A percentile compares a stretch with the other conserved stretches of the same genome.
Evolutionary conservation across 2,329 filamentous ascomycete species (phyloP).

Genomic region (Dothideomycetidae sp.): DNA sequence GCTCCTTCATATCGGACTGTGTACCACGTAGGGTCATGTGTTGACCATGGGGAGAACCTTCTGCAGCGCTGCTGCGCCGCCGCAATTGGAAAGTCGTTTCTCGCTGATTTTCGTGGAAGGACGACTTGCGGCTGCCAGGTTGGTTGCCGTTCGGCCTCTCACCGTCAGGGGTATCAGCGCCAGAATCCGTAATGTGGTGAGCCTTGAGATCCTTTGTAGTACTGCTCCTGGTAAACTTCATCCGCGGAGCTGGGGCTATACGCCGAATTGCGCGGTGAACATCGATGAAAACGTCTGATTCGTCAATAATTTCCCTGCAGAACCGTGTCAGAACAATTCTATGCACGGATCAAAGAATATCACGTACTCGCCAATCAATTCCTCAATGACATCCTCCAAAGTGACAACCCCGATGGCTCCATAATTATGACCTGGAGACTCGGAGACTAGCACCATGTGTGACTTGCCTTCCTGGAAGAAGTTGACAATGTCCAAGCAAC

Average conservation of each 20-base stretch:
- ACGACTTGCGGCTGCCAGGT: constrained; percentile 18
- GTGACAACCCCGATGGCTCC: constrained; percentile 90
- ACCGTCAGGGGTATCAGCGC: constrained; percentile 14
- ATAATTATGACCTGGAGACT: constrained; percentile 75
- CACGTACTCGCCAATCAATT: constrained; percentile 92
- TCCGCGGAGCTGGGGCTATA: constrained; percentile 68
- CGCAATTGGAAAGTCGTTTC: constrained; percentile 30
- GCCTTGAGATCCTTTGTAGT: constrained; percentile 14
- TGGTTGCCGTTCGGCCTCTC: constrained; percentile 6
- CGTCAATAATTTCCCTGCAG: constrained; percentile 85
- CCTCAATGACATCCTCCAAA: constrained; percentile 94
- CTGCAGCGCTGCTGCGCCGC: constrained; percentile 30
- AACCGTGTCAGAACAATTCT: too few species aligned
- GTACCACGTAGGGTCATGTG: constrained; percentile 33
- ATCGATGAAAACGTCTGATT: constrained; percentile 95
- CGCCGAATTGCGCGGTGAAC: constrained; percentile 96
- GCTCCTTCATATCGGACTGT: constrained; percentile 42
- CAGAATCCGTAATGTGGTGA: constrained; percentile 11
- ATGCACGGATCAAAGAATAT: background rate
- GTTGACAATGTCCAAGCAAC: constrained; percentile 95
- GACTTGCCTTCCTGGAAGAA: constrained; percentile 99
- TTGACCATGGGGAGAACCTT: constrained; percentile 14
- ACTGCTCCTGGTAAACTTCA: constrained; percentile 22
- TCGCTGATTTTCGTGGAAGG: constrained; percentile 22
- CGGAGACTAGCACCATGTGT: constrained; percentile 94